Conservation (phyloP, 2,329 filamentous ascomycete species). For the Claviceps purpurea region DNA sequence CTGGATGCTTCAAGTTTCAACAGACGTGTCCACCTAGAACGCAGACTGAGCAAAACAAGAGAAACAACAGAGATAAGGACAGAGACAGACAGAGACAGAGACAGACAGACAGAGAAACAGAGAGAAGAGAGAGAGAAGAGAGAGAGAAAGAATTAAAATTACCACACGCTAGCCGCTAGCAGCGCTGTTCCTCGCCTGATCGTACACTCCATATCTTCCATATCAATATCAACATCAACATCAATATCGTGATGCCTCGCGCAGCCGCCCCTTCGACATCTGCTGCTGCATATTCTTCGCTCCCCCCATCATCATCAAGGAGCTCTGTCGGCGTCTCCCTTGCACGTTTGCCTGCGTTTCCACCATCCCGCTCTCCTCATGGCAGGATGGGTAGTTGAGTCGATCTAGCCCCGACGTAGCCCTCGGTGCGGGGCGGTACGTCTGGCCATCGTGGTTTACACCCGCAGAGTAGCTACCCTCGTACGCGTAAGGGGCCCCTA, state of each 20-base stretch:
- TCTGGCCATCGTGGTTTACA: slow-evolving; percentile 13
- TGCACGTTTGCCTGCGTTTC: slow-evolving; percentile 16
- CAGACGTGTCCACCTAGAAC: too few species aligned
- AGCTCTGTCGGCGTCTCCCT: slow-evolving; percentile 43
- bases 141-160: neutral
- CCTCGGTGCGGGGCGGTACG: slow-evolving; percentile 9
- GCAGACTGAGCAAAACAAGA: too few species aligned
- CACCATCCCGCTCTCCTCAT: slow-evolving; percentile 11
- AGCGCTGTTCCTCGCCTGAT: neutral
- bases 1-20: too few species aligned
- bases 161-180: neutral
- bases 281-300: slow-evolving; percentile 35
- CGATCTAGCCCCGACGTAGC: slow-evolving; percentile 24
- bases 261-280: slow-evolving; percentile 37
- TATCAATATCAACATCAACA: neutral
- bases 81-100: neutral
- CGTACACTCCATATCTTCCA: neutral
- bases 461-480: slow-evolving; percentile 26
- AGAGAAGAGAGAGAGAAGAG: neutral
- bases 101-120: neutral
- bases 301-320: slow-evolving; percentile 37
- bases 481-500: slow-evolving; percentile 27
- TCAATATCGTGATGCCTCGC: slow-evolving; percentile 36
- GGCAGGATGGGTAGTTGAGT: slow-evolving; percentile 18
- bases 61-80: too few species aligned